Conservation (phyloP, 805 yeast genomes). For the Ogataea philodendri region DNA sequence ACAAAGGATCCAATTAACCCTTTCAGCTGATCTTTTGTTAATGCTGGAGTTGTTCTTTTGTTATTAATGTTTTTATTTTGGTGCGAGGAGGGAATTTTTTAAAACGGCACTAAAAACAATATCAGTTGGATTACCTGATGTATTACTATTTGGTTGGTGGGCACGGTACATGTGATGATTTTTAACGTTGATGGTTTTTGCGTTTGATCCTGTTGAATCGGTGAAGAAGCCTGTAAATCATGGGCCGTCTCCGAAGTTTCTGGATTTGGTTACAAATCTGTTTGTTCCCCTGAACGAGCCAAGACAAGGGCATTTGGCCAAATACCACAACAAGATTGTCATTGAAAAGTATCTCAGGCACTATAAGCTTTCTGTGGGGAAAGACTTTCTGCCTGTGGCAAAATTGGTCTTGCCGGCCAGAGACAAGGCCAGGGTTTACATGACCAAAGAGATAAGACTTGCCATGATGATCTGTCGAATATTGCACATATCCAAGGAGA, state of each 20-base stretch:
- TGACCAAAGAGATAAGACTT: conserved; percentile 61
- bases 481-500: conserved; percentile 55
- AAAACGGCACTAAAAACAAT: neutral
- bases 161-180: neutral
- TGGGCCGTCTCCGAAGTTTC: conserved; percentile 41
- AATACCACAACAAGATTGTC: conserved; percentile 17
- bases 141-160: neutral
- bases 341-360: conserved; percentile 41
- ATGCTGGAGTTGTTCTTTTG: conserved; percentile 1
- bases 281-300: conserved; percentile 39
- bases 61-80: neutral
- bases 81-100: conserved; percentile 2
- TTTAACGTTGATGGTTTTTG: conserved; percentile 1
- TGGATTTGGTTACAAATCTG: conserved; percentile 40
- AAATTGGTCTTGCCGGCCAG: conserved; percentile 59
- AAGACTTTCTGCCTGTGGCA: conserved; percentile 65
- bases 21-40: too few relatives aligned
- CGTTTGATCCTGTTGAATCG: conserved; percentile 14
- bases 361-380: conserved; percentile 57
- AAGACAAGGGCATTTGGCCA: conserved; percentile 11
- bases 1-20: too few relatives aligned
- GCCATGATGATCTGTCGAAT: conserved; percentile 50
- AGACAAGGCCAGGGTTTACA: conserved; percentile 53
- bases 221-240: conserved; percentile 35
- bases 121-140: too few relatives aligned